A percentile compares a stretch with the other conserved stretches of the same genome.
Evolutionary conservation across 805 yeast species (phyloP).

Genomic region (Saturnispora kantuleensis): DNA sequence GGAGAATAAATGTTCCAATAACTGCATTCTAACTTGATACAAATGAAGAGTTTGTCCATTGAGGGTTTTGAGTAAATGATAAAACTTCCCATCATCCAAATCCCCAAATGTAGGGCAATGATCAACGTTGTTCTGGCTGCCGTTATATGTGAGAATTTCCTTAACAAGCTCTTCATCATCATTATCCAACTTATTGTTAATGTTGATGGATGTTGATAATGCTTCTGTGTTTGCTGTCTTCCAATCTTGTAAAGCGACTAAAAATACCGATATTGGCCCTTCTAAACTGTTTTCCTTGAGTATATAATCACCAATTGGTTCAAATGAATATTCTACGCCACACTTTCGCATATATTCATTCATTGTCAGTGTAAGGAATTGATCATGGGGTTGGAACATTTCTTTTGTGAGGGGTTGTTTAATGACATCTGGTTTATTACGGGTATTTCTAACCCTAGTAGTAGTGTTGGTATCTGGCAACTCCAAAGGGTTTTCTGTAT

Average conservation of each 20-base stretch:
- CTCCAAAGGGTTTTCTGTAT: neutral
- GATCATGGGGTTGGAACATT: slow-evolving; percentile 8
- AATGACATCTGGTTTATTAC: slow-evolving; percentile 4
- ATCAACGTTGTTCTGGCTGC: slow-evolving; percentile 9
- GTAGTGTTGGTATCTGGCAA: neutral
- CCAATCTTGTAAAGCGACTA: slow-evolving; percentile 16
- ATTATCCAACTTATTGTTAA: slow-evolving; percentile 5
- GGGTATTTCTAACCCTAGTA: slow-evolving; percentile 4
- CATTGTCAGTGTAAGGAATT: slow-evolving; percentile 11
- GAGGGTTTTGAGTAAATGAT: slow-evolving; percentile 12
- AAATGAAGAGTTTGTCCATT: slow-evolving; percentile 18
- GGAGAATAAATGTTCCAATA: slow-evolving; percentile 20
- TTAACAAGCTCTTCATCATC: slow-evolving; percentile 20
- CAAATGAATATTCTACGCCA: slow-evolving; percentile 33
- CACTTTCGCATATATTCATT: slow-evolving; percentile 14
- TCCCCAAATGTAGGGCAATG: slow-evolving; percentile 13
- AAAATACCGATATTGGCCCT: neutral
- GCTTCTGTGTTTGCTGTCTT: slow-evolving; percentile 16
- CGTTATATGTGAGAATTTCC: slow-evolving; percentile 22
- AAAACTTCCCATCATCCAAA: slow-evolving; percentile 15
- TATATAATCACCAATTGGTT: slow-evolving; percentile 31
- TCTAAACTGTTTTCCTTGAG: neutral
- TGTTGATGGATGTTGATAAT: slow-evolving; percentile 15
- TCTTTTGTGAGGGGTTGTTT: slow-evolving; percentile 1
- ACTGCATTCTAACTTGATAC: slow-evolving; percentile 20